Base-by-base conservation (phyloP, 805 yeast genomes). In the Candida adriatica region DNA sequence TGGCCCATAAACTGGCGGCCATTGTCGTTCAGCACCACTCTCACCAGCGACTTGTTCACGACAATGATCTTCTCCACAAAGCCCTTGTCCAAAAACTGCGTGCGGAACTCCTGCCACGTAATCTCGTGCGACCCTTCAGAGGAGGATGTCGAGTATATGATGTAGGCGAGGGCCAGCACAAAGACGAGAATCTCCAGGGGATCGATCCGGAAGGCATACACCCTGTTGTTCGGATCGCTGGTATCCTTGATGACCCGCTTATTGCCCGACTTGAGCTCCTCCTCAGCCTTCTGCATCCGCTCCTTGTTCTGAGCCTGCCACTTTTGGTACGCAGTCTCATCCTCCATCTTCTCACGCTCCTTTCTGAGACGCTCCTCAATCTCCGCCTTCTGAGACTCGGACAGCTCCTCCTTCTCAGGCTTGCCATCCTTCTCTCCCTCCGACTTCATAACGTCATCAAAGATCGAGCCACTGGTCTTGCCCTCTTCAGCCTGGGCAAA, bases 91-190 rank as follows among this genome's bases (percentile, higher is more conserved):
- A 92, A 65, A 48, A 78, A 79, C 28, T 77, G 67, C 5, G 78
- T 64, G 25, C 85, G 71, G 62, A 92, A 90, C 51, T 90, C 95
- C 61, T 92, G 97, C 80, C 87, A 92, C 3, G 96, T 77, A 37
- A 90, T 66, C 49, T 84, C 87, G 33, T 59, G 57, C 6, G 54
- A 47, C n/a, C 55, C 55, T 21, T 53, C 61, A 14, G 49, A 37
- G 7, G 48, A 45, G 16, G 57, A 46, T 4, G 41, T 27, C 13
- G 58, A 46, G 24, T 53, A 39, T 30, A 53, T 54, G 22, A 61
- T 30, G 23, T 57, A 58, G 1, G 61, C 41, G 7, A 58, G 38
- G 2, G 60, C 42, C n/a, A 55, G 38, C 13, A 57, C 41, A 26
- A 56, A 45, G 13, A 61, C 31, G 4, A 59, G 50, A 13, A 62